A percentile compares a stretch with the other conserved stretches of the same genome.
Conservation (phyloP, 2,329 filamentous ascomycete genomes). For the Phialophora tarda region DNA sequence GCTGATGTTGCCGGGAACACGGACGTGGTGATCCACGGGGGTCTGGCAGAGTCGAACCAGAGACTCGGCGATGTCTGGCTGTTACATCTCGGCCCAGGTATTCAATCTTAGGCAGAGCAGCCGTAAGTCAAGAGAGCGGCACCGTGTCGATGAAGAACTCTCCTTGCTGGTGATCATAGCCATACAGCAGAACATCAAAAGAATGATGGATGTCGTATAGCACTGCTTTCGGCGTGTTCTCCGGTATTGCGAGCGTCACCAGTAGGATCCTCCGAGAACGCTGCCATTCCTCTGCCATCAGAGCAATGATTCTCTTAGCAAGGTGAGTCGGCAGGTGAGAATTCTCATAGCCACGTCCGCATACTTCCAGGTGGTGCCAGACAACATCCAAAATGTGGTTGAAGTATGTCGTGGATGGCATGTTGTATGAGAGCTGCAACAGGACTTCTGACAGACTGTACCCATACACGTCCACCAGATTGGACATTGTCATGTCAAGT, state of each 20-base stretch:
- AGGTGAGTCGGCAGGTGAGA: constrained; percentile 40
- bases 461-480: constrained; percentile 20
- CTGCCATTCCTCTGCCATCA: constrained; percentile 22
- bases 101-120: background rate
- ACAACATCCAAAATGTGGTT: constrained; percentile 28
- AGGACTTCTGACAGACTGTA: constrained; percentile 23
- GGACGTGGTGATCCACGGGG: constrained; percentile 56
- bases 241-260: background rate
- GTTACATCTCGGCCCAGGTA: constrained; percentile 42
- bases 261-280: constrained; percentile 6
- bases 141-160: constrained; percentile 17
- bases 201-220: constrained; percentile 7
- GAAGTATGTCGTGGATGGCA: constrained; percentile 1
- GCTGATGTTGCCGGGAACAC: constrained; percentile 50
- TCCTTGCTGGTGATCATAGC: constrained; percentile 1
- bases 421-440: constrained; percentile 16
- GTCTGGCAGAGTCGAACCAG: constrained; percentile 59
- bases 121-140: constrained; percentile 3
- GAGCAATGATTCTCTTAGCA: constrained; percentile 37
- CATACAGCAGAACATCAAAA: constrained; percentile 9
- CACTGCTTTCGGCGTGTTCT: constrained; percentile 8
- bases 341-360: constrained; percentile 37
- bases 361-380: constrained; percentile 36
- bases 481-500: constrained; percentile 12
- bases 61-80: constrained; percentile 59